phyloP scores from a whole-genome alignment of 108 stramenopile genomes.

The Pseudonitzschia multiseries region DNA sequence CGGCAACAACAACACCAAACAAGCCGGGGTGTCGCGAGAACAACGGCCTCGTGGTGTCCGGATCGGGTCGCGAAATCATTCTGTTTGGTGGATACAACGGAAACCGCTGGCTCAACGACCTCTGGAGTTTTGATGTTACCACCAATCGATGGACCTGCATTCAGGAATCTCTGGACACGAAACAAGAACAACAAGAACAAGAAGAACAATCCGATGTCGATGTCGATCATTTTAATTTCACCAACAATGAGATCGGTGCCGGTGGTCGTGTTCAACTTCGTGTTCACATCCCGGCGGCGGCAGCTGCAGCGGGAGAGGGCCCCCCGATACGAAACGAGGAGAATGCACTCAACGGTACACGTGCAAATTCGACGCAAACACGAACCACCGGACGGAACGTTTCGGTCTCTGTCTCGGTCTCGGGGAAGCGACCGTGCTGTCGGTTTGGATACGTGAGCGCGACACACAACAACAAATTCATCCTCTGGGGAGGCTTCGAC shows the following conservation, averaged over 20 bases:
- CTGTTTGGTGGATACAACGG: constrained; percentile 91
- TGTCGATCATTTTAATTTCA: too few relatives aligned
- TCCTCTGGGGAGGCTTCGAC: constrained; percentile 93
- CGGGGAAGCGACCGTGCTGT: constrained; percentile 58
- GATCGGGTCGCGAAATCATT: constrained; percentile 56
- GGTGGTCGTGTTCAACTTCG: too few relatives aligned
- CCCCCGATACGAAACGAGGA: background rate
- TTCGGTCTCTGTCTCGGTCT: constrained; percentile 8
- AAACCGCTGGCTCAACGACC: constrained; percentile 85
- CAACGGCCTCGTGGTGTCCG: constrained; percentile 77
- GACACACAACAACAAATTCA: constrained; percentile 84
- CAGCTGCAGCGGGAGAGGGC: background rate
- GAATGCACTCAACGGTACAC: too few relatives aligned
- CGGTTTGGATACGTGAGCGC: constrained; percentile 93
- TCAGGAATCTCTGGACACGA: constrained; percentile 66
- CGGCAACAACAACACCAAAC: too few relatives aligned
- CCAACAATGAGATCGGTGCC: background rate
- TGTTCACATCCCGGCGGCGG: background rate
- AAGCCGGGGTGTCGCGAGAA: constrained; percentile 87
- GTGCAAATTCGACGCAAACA: too few relatives aligned
- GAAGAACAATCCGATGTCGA: too few relatives aligned
- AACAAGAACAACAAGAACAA: too few relatives aligned
- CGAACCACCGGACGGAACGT: background rate
- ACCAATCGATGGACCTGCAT: constrained; percentile 74
- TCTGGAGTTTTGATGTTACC: constrained; percentile 87